A percentile compares a stretch with the other conserved stretches of the same genome.
Evolutionary conservation across 2,329 filamentous ascomycete genomes (phyloP).

Genomic region (Colletotrichum sp.): DNA sequence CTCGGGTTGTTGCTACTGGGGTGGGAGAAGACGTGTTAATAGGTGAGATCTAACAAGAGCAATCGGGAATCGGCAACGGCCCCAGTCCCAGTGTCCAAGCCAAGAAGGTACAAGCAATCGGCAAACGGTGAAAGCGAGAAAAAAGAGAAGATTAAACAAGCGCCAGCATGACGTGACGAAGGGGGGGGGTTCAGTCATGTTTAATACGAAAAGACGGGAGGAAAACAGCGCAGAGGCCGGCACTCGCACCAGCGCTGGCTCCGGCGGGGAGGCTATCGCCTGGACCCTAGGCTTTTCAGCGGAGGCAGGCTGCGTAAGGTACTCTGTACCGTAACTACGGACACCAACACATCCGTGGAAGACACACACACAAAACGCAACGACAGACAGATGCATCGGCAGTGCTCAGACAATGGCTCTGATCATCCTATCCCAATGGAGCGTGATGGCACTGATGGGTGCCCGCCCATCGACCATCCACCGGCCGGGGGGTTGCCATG

Average conservation of each 20-base stretch:
- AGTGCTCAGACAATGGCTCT: slow-evolving; percentile 19
- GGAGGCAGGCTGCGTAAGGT: neutral
- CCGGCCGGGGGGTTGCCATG: neutral
- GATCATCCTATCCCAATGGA: slow-evolving; percentile 17
- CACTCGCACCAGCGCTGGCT: neutral
- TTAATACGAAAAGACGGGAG: slow-evolving; percentile 11
- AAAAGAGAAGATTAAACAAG: neutral
- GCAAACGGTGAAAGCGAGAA: neutral
- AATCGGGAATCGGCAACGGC: slow-evolving; percentile 5
- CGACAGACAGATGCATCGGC: slow-evolving; percentile 12
- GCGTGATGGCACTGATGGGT: slow-evolving; percentile 10
- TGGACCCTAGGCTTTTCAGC: neutral
- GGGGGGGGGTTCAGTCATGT: slow-evolving; percentile 3
- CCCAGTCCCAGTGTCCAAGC: neutral
- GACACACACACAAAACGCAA: neutral
- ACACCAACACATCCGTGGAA: neutral
- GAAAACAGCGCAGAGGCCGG: slow-evolving; percentile 3
- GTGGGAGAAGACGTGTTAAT: slow-evolving; percentile 6
- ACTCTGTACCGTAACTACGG: neutral
- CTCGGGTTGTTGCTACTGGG: slow-evolving; percentile 13
- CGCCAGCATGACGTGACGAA: slow-evolving; percentile 5
- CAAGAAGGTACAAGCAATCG: neutral
- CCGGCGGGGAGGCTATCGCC: neutral
- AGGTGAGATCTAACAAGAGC: neutral
- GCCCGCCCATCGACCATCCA: neutral